Conservation (phyloP, 2,329 filamentous ascomycete genomes). For the Pyricularia sp. region DNA sequence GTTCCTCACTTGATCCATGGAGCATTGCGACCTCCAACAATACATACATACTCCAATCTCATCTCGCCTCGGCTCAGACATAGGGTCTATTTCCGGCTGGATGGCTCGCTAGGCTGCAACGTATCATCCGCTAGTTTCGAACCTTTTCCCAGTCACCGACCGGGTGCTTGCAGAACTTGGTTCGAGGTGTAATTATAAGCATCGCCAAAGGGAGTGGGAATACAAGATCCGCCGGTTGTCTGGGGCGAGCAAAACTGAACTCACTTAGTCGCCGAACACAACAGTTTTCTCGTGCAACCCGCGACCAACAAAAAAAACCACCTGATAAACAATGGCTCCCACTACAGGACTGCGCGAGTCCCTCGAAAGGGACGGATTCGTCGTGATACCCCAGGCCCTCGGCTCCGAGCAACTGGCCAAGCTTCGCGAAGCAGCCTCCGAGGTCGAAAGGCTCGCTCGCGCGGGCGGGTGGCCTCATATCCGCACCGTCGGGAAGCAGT, state of each 20-base stretch:
- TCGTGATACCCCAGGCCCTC: slow-evolving; percentile 60
- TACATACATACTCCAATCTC: not conserved
- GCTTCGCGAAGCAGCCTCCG: slow-evolving; percentile 50
- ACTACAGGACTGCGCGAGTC: slow-evolving; percentile 1
- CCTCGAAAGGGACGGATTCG: slow-evolving; percentile 66
- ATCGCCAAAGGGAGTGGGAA: not conserved
- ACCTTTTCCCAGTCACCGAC: not conserved
- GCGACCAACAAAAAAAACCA: not conserved
- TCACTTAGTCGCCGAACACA: not conserved
- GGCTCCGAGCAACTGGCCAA: slow-evolving; percentile 40
- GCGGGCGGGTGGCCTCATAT: slow-evolving; percentile 71
- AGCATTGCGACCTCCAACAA: not conserved
- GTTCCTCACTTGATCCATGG: not conserved
- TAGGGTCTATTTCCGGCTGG: not conserved
- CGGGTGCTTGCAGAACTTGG: not conserved
- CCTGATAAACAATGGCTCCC: not conserved
- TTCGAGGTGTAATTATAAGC: not conserved
- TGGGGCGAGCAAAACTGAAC: not conserved
- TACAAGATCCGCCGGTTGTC: not conserved
- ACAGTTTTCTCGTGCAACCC: not conserved
- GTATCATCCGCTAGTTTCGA: not conserved
- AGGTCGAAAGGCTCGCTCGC: slow-evolving; percentile 53
- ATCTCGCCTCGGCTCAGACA: not conserved
- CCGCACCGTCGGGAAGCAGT: slow-evolving; percentile 80
- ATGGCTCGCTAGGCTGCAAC: not conserved